Evolutionary conservation across 495 filamentous ascomycete species (phyloP), one percentile per base, ranked within the genome.

Genomic region (Corynascus novoguineensis): DNA sequence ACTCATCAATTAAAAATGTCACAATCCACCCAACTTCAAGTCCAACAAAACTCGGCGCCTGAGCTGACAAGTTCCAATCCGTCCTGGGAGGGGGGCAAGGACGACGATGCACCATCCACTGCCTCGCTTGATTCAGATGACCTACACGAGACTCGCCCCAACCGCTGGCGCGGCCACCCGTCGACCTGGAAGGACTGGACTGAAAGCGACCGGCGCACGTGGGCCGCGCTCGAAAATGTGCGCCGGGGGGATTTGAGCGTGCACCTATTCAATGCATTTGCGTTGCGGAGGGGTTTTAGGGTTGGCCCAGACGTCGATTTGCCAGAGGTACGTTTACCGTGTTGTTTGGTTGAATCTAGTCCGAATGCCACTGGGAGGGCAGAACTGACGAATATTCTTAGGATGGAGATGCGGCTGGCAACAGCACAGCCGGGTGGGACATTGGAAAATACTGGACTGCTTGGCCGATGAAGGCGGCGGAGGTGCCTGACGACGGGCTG

Each of bases 211-310:
- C 73, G 84, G 7, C 68, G 73, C 17, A 71, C 84, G 1, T 76
- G 76, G n/a, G 64, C 78, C 3, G 78, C 81, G 22, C 68, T 92
- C 9, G 74, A 85, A 34, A 72, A 81, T 10, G 63, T 79, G 28
- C 69, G 77, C 15, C 78, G 81, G 25, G 71, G 77, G 56, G 83
- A 96, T 58, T 73, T 95, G n/a, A 73, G 78, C 1, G 70, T 84
- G 28, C 90, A 95, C 75, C 69, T 96, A 22, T 93, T 87, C 68
- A 90, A 91, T 68, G 78, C 85, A 0, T 83, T 83, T 70, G 75
- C 73, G 28, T 68, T 90, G 42, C 86, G 83, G 62, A 70, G 68
- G 14, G 68, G 78, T 28, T 64, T 71, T 6, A 68, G 67, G 53
- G 60, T 58, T 41, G 59, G 17, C 59, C 58, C 54, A 37, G 62